phyloP scores from a whole-genome alignment of 345 rosid species.

The Brassica juncea region DNA sequence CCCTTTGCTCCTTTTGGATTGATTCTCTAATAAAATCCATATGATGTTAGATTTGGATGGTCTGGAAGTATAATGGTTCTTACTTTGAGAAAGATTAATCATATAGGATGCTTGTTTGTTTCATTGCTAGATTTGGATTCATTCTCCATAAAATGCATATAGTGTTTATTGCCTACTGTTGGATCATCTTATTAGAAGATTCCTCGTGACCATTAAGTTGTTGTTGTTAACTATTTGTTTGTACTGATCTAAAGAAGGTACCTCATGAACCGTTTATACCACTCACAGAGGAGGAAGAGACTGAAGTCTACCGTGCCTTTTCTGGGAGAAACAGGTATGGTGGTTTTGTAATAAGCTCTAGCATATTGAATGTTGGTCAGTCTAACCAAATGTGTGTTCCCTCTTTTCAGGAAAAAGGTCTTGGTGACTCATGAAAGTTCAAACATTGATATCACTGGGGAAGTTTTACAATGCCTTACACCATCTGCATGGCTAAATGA shows the following conservation, averaged over 20 bases:
- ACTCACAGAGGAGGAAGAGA: conserved; percentile 72
- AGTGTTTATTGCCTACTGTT: neutral
- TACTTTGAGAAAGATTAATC: neutral
- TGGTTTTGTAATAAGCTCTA: conserved; percentile 5
- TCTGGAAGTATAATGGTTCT: neutral
- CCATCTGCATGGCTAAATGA: conserved; percentile 92
- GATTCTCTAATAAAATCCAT: neutral
- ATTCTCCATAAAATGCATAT: neutral
- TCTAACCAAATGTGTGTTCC: neutral
- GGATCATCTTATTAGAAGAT: neutral
- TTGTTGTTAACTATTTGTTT: conserved; percentile 18
- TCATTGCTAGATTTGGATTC: neutral
- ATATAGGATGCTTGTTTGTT: neutral
- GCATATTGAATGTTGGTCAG: neutral
- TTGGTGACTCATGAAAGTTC: conserved; percentile 64
- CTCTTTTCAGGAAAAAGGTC: conserved; percentile 54
- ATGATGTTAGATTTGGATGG: neutral
- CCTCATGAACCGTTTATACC: conserved; percentile 69
- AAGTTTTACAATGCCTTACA: conserved; percentile 74
- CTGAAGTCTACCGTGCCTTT: conserved; percentile 57
- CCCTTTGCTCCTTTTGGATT: neutral
- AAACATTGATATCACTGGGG: conserved; percentile 78
- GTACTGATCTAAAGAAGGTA: conserved; percentile 48
- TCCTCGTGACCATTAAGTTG: neutral
- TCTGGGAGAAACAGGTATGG: conserved; percentile 60